These are phyloP conservation scores for Didymella exigua DNA, from an alignment of 2,329 filamentous ascomycete genomes.

Conservation along the genomic window DNA sequence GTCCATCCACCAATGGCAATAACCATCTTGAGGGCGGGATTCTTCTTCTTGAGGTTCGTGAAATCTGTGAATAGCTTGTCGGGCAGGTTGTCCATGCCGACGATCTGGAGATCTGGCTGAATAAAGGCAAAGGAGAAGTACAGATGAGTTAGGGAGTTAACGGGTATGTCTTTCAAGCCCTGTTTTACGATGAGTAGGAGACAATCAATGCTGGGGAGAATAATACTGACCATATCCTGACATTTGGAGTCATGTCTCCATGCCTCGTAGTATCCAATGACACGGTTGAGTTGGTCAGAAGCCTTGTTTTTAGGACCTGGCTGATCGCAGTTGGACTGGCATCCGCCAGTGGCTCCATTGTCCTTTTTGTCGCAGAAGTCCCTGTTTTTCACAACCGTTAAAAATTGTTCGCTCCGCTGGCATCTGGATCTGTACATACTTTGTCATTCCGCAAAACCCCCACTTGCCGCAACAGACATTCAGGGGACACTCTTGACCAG, in stretches of 20 bases:
- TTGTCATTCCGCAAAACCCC: no score
- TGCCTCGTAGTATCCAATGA: slow-evolving; percentile 22
- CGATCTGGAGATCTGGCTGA: slow-evolving; percentile 12
- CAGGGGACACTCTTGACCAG: not conserved
- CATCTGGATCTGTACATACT: no score
- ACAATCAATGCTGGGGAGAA: no score
- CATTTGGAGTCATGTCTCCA: slow-evolving; percentile 5
- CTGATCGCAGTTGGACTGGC: slow-evolving; percentile 10
- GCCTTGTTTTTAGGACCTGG: not conserved
- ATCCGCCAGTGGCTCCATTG: not conserved
- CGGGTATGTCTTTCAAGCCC: slow-evolving; percentile 6
- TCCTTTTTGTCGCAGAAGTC: no score
- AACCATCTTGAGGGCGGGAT: slow-evolving; percentile 38
- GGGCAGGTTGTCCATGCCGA: not conserved
- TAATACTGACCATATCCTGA: no score
- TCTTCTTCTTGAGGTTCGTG: slow-evolving; percentile 37
- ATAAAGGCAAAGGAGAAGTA: slow-evolving; percentile 20
- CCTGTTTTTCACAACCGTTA: no score
- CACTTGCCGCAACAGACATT: slow-evolving; percentile 1
- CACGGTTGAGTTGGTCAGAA: not conserved
- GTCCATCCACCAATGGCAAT: slow-evolving; percentile 52
- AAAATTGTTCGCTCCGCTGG: no score
- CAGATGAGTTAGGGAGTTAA: slow-evolving; percentile 10
- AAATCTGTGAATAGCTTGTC: not conserved
- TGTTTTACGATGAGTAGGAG: no score